Base-by-base conservation (phyloP, 2,329 filamentous ascomycete species). In the Pseudogymnoascus sp. region DNA sequence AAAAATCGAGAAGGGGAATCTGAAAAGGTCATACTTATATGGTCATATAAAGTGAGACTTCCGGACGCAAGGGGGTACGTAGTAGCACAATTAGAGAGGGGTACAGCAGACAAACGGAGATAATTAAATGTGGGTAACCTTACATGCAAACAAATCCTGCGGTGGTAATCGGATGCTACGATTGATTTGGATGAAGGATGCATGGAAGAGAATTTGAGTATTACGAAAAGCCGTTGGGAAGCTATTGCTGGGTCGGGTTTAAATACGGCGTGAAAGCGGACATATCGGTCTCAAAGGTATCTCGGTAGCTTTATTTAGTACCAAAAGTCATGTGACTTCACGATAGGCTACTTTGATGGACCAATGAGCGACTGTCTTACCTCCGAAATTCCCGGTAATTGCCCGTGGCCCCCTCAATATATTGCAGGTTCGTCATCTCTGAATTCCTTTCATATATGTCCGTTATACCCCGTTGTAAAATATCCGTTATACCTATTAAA, bases 61-160 rank as follows among this genome's bases (percentile, higher is more conserved):
- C 46, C 11, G 7, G 46, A 56, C 5, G 46, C 46, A 56, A 56
- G 46, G 21, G 29, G 26, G 26, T 13, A 33, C 46, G 15, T n/a
- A 11, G 29, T 56, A 19, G 13, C 46, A 19, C 26, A 33, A 33
- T 31, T 9, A 56, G n/a, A 56, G 46, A 46, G 21, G 11, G 46
- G n/a, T 56, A 56, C 46, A 56, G 19, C 26, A 29, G 44, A 56
- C 9, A 56, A 56, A 19, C 29, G 46, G 46, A 56, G 46, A 56
- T 56, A 53, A 53, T 53, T 53, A 53, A 56, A 56, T 31, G 26
- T 56, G 46, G 46, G 46, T 56, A 56, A 56, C 26, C 26, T 56
- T 56, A 31, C 29, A 19, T 19, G 31, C 26, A 56, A 46, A 19
- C 46, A 56, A n/a, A 56, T 56, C n/a, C 26, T 56, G 26, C n/a